Evolutionary conservation across 208 protist species (phyloP).

Genomic region (Trypanosomatidae sp.): DNA sequence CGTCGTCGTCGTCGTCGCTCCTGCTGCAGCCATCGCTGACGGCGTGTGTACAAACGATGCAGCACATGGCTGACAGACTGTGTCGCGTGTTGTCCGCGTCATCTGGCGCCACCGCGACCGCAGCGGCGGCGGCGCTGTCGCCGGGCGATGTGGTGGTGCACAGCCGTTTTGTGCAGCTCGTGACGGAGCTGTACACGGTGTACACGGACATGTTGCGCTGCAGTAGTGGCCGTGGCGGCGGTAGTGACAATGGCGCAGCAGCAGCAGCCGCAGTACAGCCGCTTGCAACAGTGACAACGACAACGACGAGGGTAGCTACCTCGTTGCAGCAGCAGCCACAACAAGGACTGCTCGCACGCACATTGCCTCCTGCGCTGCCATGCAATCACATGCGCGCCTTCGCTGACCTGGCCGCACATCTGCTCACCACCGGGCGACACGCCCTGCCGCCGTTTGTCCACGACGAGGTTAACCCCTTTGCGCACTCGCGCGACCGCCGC

Average conservation of each 20-base stretch:
- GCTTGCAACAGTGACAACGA: constrained; percentile 27
- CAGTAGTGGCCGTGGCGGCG: constrained; percentile 8
- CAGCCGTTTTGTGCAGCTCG: constrained; percentile 62
- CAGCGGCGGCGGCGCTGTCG: constrained; percentile 25
- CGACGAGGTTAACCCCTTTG: constrained; percentile 81
- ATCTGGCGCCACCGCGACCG: constrained; percentile 55
- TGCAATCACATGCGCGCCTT: constrained; percentile 85
- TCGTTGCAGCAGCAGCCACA: constrained; percentile 15
- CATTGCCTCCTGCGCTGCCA: constrained; percentile 61
- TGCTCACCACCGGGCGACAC: constrained; percentile 38
- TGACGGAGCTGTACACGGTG: constrained; percentile 56
- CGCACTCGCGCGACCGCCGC: constrained; percentile 38
- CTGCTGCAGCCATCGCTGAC: too few species aligned
- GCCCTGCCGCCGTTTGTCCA: constrained; percentile 74
- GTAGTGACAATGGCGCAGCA: not conserved
- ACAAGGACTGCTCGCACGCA: constrained; percentile 43
- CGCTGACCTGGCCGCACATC: constrained; percentile 64
- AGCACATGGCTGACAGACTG: too few species aligned
- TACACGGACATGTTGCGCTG: constrained; percentile 51
- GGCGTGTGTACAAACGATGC: too few species aligned
- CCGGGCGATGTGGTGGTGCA: constrained; percentile 15
- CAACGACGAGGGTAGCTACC: constrained; percentile 49
- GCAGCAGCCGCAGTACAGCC: not conserved
- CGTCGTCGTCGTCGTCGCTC: too few species aligned
- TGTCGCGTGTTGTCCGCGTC: constrained; percentile 14